These are phyloP conservation scores for Calonectria hawksworthii DNA, from an alignment of 2,329 filamentous ascomycete species.

Conservation along the genomic window DNA sequence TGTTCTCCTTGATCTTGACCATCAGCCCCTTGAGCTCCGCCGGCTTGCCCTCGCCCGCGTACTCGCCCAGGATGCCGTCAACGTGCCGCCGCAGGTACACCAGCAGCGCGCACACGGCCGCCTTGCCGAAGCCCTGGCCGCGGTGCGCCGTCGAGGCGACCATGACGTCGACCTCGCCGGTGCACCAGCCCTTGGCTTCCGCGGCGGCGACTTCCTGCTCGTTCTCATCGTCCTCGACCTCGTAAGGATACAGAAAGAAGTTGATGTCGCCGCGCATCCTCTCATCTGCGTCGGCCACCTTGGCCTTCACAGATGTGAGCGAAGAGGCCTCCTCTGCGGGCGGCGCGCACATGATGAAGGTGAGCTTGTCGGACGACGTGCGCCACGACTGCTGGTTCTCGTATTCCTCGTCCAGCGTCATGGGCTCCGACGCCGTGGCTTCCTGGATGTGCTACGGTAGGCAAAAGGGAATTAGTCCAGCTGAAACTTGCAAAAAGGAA, in stretches of 20 bases:
- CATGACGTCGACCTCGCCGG: slow-evolving; percentile 91
- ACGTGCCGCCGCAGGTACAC: slow-evolving; percentile 73
- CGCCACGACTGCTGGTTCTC: slow-evolving; percentile 93
- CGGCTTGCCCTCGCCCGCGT: slow-evolving; percentile 42
- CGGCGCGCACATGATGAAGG: slow-evolving; percentile 85
- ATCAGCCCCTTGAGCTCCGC: slow-evolving; percentile 56
- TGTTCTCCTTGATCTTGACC: slow-evolving; percentile 71
- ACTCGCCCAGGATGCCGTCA: slow-evolving; percentile 65
- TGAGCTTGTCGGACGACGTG: slow-evolving; percentile 85
- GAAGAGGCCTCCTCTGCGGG: slow-evolving; percentile 47
- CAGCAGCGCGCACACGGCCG: slow-evolving; percentile 77
- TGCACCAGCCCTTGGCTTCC: slow-evolving; percentile 43
- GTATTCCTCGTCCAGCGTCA: slow-evolving; percentile 86
- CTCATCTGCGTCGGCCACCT: slow-evolving; percentile 65
- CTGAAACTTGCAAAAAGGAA: neutral
- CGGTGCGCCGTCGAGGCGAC: slow-evolving; percentile 74
- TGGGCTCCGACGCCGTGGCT: slow-evolving; percentile 88
- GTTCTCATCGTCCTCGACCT: slow-evolving; percentile 61
- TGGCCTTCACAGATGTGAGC: slow-evolving; percentile 44
- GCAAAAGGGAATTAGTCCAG: neutral
- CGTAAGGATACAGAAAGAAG: slow-evolving; percentile 78
- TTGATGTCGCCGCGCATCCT: slow-evolving; percentile 83
- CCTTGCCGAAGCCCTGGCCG: slow-evolving; percentile 74
- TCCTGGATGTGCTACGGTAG: slow-evolving; percentile 76
- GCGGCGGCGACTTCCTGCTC: slow-evolving; percentile 28